Evolutionary conservation across 768 basidiomycete species (phyloP).

Genomic region (Fistulinella prunicolor): DNA sequence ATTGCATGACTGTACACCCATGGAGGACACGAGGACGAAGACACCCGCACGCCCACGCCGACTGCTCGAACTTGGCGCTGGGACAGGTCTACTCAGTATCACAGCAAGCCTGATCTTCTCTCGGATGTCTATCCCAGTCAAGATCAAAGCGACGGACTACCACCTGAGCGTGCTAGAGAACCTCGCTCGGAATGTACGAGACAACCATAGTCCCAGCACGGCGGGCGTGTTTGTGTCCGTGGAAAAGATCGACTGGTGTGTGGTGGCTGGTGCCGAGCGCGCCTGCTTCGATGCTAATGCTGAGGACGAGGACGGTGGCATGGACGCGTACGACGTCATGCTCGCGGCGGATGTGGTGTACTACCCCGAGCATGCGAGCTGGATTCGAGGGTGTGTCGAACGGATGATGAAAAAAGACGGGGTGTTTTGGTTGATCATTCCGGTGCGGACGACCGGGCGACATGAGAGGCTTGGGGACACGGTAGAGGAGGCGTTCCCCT

Average conservation of each 20-base stretch:
- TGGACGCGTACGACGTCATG: slow-evolving; percentile 56
- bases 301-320: neutral
- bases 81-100: slow-evolving; percentile 82
- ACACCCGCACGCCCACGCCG: slow-evolving; percentile 31
- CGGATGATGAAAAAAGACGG: slow-evolving; percentile 43
- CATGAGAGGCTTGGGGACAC: slow-evolving; percentile 57
- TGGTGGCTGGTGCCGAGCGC: slow-evolving; percentile 39
- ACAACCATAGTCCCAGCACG: slow-evolving; percentile 43
- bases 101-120: slow-evolving; percentile 49
- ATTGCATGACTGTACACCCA: slow-evolving; percentile 7
- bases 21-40: too few species aligned
- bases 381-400: slow-evolving; percentile 64
- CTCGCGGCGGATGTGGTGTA: slow-evolving; percentile 82
- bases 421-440: slow-evolving; percentile 72
- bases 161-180: slow-evolving; percentile 75
- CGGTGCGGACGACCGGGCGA: slow-evolving; percentile 61
- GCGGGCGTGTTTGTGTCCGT: slow-evolving; percentile 46
- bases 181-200: slow-evolving; percentile 53
- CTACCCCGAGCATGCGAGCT: slow-evolving; percentile 62
- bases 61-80: slow-evolving; percentile 80
- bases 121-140: slow-evolving; percentile 10
- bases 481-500: slow-evolving; percentile 54
- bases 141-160: slow-evolving; percentile 71
- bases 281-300: too few species aligned
- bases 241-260: slow-evolving; percentile 62